Evolutionary conservation across 129 eudicot species (phyloP).

Genomic region (Oenanthe sinensis): DNA sequence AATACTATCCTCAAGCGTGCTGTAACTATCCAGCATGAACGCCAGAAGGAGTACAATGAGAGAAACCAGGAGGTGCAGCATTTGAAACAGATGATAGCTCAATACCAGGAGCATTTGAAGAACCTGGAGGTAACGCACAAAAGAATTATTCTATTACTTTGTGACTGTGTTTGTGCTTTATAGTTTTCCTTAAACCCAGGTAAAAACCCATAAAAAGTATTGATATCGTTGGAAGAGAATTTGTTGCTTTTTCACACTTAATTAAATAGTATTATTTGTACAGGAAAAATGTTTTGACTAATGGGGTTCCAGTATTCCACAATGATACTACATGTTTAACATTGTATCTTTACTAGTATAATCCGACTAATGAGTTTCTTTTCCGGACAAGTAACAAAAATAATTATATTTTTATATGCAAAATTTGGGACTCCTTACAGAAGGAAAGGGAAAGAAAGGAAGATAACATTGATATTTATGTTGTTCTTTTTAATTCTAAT

Average conservation of each 20-base stretch:
- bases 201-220: background rate
- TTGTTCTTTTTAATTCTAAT: background rate
- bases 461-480: background rate
- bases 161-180: no score
- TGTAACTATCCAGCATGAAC: conserved; percentile 76
- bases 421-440: background rate
- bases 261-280: background rate
- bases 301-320: background rate
- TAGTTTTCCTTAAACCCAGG: background rate
- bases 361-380: background rate
- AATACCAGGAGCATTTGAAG: conserved; percentile 80
- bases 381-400: background rate
- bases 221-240: background rate
- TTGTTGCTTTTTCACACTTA: background rate
- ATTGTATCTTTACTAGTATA: background rate
- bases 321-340: background rate
- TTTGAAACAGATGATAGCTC: conserved; percentile 66
- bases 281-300: background rate
- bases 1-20: conserved; percentile 76
- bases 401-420: background rate
- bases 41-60: conserved; percentile 77
- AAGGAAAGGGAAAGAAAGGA: background rate
- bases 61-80: conserved; percentile 67
- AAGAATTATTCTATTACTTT: background rate
- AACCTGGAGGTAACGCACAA: conserved; percentile 55